phyloP scores from a whole-genome alignment of 2,329 filamentous ascomycete genomes.

The Colletotrichum sp. region DNA sequence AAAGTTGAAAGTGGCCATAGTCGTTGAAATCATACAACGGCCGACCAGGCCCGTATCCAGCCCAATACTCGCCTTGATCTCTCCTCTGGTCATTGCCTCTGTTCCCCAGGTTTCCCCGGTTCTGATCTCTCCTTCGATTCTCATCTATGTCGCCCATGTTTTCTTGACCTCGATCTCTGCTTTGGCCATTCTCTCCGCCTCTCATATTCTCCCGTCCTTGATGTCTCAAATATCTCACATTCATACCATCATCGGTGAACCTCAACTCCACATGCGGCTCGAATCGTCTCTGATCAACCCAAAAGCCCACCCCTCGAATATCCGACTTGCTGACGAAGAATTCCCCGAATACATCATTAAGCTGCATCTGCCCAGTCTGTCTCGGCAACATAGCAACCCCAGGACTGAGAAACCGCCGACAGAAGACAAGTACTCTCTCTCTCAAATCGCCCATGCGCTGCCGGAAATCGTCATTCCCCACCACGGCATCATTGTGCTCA shows the following conservation, averaged over 20 bases:
- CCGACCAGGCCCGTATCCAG: neutral
- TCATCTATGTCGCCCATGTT: neutral
- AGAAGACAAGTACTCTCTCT: rapidly evolving
- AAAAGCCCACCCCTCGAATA: neutral
- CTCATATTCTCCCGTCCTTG: rapidly evolving
- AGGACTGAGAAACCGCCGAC: neutral
- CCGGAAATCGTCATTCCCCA: neutral
- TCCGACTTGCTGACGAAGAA: neutral
- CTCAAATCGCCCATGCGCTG: rapidly evolving
- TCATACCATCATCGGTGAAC: neutral
- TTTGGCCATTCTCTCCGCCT: neutral
- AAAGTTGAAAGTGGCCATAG: neutral
- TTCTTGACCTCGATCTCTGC: neutral
- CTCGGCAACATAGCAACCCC: neutral
- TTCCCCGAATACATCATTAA: neutral
- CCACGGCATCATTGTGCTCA: neutral
- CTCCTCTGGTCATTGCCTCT: neutral
- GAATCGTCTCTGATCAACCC: neutral
- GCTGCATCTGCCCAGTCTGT: neutral
- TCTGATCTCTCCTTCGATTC: neutral
- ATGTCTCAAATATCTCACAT: neutral
- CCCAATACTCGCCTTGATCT: neutral
- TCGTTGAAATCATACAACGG: neutral
- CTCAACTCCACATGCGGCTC: neutral
- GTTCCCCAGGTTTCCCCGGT: neutral